Conservation (phyloP, 139 green algal species). For the Limnomonas spitsbergensis region DNA sequence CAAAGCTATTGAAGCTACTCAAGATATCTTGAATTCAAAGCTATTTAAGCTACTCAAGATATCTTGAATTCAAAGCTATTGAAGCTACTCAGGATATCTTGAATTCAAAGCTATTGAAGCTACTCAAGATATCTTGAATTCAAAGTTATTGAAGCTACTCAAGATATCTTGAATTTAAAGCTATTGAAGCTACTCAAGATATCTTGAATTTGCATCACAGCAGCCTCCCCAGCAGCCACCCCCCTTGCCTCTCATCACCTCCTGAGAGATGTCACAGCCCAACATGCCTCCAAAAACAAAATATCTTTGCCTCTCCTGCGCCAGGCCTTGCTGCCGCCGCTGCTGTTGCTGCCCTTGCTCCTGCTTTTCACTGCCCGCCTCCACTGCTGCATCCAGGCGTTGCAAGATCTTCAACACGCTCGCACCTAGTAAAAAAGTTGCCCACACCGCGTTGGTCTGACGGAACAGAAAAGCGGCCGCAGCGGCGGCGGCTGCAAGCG, state of each 20-base stretch:
- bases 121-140: too few species aligned
- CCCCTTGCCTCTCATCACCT: not conserved
- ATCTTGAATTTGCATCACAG: not conserved
- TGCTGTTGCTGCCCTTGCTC: not conserved
- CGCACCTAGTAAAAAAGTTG: constrained; percentile 59
- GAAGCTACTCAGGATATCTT: not conserved
- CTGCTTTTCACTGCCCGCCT: not conserved
- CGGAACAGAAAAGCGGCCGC: constrained; percentile 63
- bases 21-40: too few species aligned
- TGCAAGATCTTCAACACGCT: constrained; percentile 12
- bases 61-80: not conserved
- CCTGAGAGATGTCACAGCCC: not conserved
- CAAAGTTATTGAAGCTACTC: not conserved
- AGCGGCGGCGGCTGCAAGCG: constrained; percentile 38
- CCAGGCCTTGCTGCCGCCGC: too few species aligned
- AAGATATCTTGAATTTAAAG: not conserved
- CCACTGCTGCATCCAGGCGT: not conserved
- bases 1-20: not conserved
- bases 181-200: not conserved
- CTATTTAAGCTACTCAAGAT: not conserved
- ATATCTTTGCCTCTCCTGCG: too few species aligned
- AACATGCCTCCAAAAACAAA: too few species aligned
- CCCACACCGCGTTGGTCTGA: constrained; percentile 94
- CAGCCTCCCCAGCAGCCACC: not conserved
- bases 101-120: not conserved